Percentiles rank a stretch among this genome's conserved stretches.
Evolutionary conservation across 2,329 filamentous ascomycete genomes (phyloP).

Genomic region (Elsinoe arachidis): DNA sequence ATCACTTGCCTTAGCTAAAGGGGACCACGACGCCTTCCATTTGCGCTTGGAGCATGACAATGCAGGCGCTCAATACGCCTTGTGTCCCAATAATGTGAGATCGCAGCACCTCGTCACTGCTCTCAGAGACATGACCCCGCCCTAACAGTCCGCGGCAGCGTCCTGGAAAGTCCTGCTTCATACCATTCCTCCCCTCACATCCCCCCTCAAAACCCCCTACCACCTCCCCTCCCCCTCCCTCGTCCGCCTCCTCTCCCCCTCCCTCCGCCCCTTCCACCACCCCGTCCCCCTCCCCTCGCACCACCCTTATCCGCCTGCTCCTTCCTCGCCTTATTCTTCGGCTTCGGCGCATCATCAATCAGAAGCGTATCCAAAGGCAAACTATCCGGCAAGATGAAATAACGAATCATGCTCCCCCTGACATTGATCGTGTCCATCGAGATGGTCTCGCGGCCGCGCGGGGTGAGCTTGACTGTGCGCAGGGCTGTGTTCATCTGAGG

Average conservation of each 20-base stretch:
- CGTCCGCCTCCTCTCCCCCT: slow-evolving; percentile 34
- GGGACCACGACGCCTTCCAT: too few relatives aligned
- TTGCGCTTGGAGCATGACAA: too few relatives aligned
- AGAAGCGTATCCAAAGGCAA: slow-evolving; percentile 90
- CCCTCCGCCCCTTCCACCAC: slow-evolving; percentile 41
- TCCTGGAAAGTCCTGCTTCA: too few relatives aligned
- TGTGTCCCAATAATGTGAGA: too few relatives aligned
- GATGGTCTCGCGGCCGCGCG: slow-evolving; percentile 77
- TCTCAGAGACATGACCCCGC: neutral
- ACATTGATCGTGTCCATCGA: slow-evolving; percentile 93
- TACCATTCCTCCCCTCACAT: neutral
- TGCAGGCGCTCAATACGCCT: too few relatives aligned
- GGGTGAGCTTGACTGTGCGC: slow-evolving; percentile 93
- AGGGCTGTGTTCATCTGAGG: slow-evolving; percentile 98
- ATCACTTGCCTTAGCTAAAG: too few relatives aligned
- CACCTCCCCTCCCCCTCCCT: slow-evolving; percentile 28
- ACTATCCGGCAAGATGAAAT: slow-evolving; percentile 92
- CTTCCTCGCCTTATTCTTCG: slow-evolving; percentile 99
- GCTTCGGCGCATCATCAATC: slow-evolving; percentile 94
- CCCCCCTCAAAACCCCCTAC: neutral
- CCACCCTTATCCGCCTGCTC: slow-evolving; percentile 48
- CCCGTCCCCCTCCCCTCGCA: slow-evolving; percentile 43
- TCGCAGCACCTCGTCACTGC: too few relatives aligned
- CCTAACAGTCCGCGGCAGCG: too few relatives aligned
- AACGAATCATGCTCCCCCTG: slow-evolving; percentile 89